These are phyloP conservation scores for Hordeum marinum DNA, from an alignment of 176 grass and related monocot genomes.

Conservation along the genomic window DNA sequence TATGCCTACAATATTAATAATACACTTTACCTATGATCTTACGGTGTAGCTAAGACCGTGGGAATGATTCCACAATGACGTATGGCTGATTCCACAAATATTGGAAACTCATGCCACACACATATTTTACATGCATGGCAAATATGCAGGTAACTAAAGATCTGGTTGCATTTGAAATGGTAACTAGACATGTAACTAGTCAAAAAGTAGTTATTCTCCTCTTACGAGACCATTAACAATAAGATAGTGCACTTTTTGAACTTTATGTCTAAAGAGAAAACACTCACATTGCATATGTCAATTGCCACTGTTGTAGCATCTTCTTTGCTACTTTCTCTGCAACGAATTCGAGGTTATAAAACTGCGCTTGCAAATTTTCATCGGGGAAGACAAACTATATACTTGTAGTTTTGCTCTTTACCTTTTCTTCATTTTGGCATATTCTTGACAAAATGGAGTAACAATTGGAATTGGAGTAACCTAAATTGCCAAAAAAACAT, in stretches of 20 bases:
- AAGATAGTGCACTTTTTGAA: neutral
- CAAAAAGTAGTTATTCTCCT: neutral
- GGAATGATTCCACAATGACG: no score
- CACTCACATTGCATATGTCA: constrained; percentile 46
- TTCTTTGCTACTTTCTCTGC: constrained; percentile 47
- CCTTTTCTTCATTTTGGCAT: constrained; percentile 47
- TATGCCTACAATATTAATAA: no score
- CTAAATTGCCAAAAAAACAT: constrained; percentile 12
- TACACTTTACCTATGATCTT: no score
- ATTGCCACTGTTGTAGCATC: constrained; percentile 29
- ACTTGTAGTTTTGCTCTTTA: constrained; percentile 11
- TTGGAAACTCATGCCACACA: neutral
- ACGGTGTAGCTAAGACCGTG: no score
- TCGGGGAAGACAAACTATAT: neutral
- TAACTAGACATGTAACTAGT: neutral
- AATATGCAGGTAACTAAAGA: neutral
- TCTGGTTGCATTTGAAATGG: neutral
- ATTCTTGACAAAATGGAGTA: constrained; percentile 4
- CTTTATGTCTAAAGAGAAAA: neutral
- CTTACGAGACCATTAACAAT: neutral
- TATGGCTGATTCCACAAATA: no score
- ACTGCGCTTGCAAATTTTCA: neutral
- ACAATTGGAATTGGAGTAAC: neutral
- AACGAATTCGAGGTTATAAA: neutral
- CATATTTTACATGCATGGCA: neutral